Evolutionary conservation across 345 rosid species (phyloP), one percentile per base, ranked within the genome.

Genomic region (Trapa incisa): DNA sequence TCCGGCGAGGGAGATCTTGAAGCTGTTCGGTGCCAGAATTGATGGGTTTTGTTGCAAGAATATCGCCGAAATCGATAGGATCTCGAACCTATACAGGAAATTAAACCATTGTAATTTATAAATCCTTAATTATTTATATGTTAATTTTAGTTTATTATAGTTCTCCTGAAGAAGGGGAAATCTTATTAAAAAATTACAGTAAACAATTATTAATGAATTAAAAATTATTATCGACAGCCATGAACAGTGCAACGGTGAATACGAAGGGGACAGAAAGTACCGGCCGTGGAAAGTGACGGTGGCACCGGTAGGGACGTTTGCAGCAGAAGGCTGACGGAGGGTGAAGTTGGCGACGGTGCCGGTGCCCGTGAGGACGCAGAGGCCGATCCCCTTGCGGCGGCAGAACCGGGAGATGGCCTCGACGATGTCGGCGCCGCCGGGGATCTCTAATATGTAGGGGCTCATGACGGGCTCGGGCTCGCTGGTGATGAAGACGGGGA

Each of bases 291-390:
- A 93, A 11, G 91, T 93, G 38, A 90, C 70, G 4, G 87, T 86
- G n/a, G 90, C 68, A 50, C 90, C 94, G 9, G 75, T n/a, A n/a
- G 71, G 39, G 37, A 33, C 56, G 22, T 17, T 38, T 42, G 87
- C 81, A 1, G 89, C 69, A n/a, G 90, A 79, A 3, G 94, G 94
- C 66, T 93, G 98, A 11, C 90, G 98, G 22, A 93, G 84, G 36
- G 96, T 88, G 42, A 88, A 91, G 79, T 93, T 88, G 16, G 87
- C 78, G 5, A 93, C 94, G n/a, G 90, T 70, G 57, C 97, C 98
- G n/a, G 96, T 86, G 57, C 87, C 98, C 0, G 87, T 77, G 2
- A 93, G 87, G 10, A 90, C 78, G 52, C 96, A 85, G 15, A 93
- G 78, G 0, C 90, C 92, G 61, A 85, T 69, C 9, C 66, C 65